Conservation (phyloP, 495 filamentous ascomycete genomes). For the Xylaria palmicola region DNA sequence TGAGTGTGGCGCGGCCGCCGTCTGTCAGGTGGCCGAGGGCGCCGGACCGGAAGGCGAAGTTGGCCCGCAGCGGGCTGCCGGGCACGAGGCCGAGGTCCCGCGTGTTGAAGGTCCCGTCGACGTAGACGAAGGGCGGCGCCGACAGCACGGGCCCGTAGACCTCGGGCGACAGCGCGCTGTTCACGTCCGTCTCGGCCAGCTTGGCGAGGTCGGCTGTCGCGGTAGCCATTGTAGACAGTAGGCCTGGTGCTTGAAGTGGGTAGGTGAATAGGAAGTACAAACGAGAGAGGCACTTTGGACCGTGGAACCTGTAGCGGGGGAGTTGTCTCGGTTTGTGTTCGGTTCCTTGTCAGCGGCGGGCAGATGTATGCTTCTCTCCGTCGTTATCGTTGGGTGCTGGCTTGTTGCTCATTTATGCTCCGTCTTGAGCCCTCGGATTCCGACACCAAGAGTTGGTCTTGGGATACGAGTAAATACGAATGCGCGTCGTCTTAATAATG, state of each 20-base stretch:
- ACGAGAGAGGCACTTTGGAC: too few species aligned
- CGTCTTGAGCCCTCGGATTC: too few species aligned
- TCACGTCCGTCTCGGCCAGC: conserved; percentile 40
- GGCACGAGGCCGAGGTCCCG: conserved; percentile 54
- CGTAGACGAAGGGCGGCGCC: conserved; percentile 51
- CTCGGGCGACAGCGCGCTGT: conserved; percentile 27
- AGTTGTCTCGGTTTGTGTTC: not conserved
- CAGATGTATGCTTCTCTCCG: not conserved
- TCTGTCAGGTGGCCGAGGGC: conserved; percentile 37
- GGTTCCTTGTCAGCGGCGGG: not conserved
- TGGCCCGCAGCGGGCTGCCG: conserved; percentile 40
- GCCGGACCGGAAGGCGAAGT: conserved; percentile 54
- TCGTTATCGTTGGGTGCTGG: too few species aligned
- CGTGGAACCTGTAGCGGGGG: conserved; percentile 2
- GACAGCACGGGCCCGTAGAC: conserved; percentile 34
- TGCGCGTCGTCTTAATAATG: not conserved
- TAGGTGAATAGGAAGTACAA: not conserved
- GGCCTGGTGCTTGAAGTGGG: not conserved
- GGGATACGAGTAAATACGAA: not conserved
- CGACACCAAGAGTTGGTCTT: not conserved
- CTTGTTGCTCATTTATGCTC: too few species aligned
- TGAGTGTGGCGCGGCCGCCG: conserved; percentile 38
- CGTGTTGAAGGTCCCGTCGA: conserved; percentile 54
- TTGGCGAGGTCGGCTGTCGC: conserved; percentile 31
- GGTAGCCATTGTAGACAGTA: conserved; percentile 25